Evolutionary conservation across 2,329 filamentous ascomycete genomes (phyloP), one percentile per base, ranked within the genome.

Genomic region (Colletotrichum sp.): DNA sequence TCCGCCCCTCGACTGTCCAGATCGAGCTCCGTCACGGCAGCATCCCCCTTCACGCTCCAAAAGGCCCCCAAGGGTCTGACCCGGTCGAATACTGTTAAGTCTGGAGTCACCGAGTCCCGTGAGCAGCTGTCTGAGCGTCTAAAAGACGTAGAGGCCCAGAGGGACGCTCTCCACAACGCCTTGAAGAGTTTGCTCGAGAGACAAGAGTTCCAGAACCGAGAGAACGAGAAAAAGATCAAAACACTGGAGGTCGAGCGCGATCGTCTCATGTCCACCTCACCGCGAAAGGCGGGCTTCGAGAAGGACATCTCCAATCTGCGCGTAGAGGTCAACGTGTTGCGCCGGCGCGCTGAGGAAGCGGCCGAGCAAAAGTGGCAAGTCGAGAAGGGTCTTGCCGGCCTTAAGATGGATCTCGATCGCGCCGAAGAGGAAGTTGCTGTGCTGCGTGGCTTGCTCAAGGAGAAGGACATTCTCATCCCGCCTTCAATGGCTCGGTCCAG

Each of bases 391-490:
- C 88, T 98, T 3, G 91, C 92, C 68, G 95, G 96, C 71, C 87
- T 98, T 72, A 98, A 98, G 87, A 98, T 98, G 94, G 96, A 98
- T 82, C 91, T 99, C 56, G 97, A 98, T 84, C 94, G 96, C 77
- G 96, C 97, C 30, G 95, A 98, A 84, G 94, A 97, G 83, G 97
- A 99, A 85, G 98, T 98, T 34, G 88, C 91, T 55, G 94, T 94
- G n/a, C 89, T 99, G 55, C 93, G 95, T 58, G 91, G 88, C 36
- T 88, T 98, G 30, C 89, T 98, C 24, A 88, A 93, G 76, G 95
- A 98, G 83, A 94, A 96, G 79, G 96, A 98, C 80, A 95, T 96
- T 71, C 88, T 93, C 55, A 92, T 94, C 28, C 93, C 94, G 0
- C 92, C 92, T 61, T 89, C 90, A 18, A 85, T 90, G 73, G 88